These are phyloP conservation scores for Fusarium liriodendri DNA, from an alignment of 2,329 filamentous ascomycete species.

Conservation along the genomic window DNA sequence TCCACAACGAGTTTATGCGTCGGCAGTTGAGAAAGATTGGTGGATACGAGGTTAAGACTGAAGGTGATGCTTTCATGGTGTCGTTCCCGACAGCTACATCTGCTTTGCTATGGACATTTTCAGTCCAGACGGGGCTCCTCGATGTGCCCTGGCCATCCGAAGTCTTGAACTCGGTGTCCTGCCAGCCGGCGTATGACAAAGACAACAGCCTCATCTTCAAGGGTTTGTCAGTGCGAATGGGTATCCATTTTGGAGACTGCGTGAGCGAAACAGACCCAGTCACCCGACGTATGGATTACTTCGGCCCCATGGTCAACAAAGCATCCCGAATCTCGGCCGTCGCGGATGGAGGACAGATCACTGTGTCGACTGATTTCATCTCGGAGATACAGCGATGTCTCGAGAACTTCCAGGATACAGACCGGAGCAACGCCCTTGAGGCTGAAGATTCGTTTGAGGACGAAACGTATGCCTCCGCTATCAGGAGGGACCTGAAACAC, in stretches of 20 bases:
- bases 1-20: conserved; percentile 97
- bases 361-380: conserved; percentile 96
- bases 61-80: conserved; percentile 99
- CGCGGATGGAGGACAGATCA: conserved; percentile 96
- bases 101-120: conserved; percentile 95
- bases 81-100: conserved; percentile 97
- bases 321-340: conserved; percentile 93
- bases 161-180: conserved; percentile 86
- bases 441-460: conserved; percentile 78
- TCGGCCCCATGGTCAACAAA: conserved; percentile 99
- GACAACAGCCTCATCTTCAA: conserved; percentile 93
- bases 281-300: conserved; percentile 98
- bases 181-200: conserved; percentile 83
- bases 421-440: conserved; percentile 74
- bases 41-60: conserved; percentile 98
- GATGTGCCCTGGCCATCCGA: conserved; percentile 95
- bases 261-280: conserved; percentile 97
- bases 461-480: conserved; percentile 78
- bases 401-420: conserved; percentile 88
- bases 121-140: conserved; percentile 87
- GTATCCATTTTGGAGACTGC: conserved; percentile 93
- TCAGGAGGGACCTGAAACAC: conserved; percentile 87
- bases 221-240: conserved; percentile 95
- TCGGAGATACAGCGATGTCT: conserved; percentile 93
- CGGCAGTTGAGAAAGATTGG: conserved; percentile 92